Evolutionary conservation across 257 asterid genomes (phyloP), one percentile per base, ranked within the genome.

Genomic region (Scutellaria galericulata): DNA sequence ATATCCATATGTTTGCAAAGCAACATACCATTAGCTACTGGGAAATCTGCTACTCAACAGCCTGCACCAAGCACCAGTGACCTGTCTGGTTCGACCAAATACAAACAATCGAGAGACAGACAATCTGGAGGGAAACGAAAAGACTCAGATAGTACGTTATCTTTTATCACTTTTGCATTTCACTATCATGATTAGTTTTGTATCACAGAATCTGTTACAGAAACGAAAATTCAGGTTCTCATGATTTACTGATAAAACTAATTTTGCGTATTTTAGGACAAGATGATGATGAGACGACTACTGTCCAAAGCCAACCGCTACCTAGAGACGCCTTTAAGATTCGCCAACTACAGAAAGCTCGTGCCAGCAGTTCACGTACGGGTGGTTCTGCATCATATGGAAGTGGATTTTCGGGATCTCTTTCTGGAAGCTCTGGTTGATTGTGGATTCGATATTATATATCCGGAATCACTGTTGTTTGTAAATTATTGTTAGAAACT

Each of bases 1-100:
- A 77, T 94, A 82, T 90, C 98, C 59, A 79, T 92, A 83, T 92
- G 95, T 65, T 83, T 94, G 89, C 97, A 92, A 90, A 90, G 92
- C 85, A 92, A 88, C 77, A 66, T 92, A 56, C 86, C 88, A 13
- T 35, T 79, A 52, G 74, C 83, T 39, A 81, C 72, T 13, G 84
- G 75, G 72, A 88, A 84, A 83, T 48, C 89, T 7, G 80, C 74
- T 5, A 59, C 83, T 79, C 82, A 75, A 51, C 90, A 69, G 66
- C 64, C 87, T 54, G 86, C 81, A 75, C 87, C 88, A 60, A 89
- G 85, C 82, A 80, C 95, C 15, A 87, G 93, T 46, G 93, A 86
- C 74, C 56, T 82, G 12, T 86, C 96, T 20, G 88, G 88, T 72
- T 81, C 90, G 11, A 68, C 81, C 70, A 94, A 84, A 80, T 82